Percentiles rank a stretch among this genome's conserved stretches.
Evolutionary conservation across 176 grass and related monocot genomes (phyloP).

Genomic region (Aegilops umbellulata): DNA sequence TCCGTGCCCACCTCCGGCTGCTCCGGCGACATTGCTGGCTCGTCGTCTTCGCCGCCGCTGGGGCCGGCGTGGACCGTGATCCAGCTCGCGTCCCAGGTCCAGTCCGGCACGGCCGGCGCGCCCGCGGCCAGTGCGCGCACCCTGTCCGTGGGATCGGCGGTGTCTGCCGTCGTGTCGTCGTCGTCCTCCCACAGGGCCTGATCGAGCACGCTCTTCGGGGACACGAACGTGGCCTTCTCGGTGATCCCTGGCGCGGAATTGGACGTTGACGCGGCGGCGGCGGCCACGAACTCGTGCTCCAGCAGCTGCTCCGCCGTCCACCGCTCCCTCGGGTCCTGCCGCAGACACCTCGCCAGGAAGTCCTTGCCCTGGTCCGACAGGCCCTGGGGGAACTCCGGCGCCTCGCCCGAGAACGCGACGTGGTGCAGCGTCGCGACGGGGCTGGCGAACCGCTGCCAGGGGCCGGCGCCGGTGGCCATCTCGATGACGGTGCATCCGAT

Average conservation of each 20-base stretch:
- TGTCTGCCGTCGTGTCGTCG: neutral
- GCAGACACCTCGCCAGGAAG: slow-evolving; percentile 37
- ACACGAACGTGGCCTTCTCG: neutral
- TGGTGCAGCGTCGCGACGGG: slow-evolving; percentile 41
- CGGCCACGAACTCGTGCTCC: slow-evolving; percentile 25
- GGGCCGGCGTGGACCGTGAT: slow-evolving; percentile 24
- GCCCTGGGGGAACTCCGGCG: slow-evolving; percentile 7
- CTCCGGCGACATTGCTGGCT: neutral
- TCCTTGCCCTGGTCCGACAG: slow-evolving; percentile 37
- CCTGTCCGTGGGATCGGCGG: neutral
- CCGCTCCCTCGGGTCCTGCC: slow-evolving; percentile 20
- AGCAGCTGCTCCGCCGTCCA: slow-evolving; percentile 57
- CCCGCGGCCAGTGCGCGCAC: slow-evolving; percentile 11
- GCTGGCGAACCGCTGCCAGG: slow-evolving; percentile 33
- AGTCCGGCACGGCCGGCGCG: slow-evolving; percentile 2
- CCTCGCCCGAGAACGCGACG: slow-evolving; percentile 39
- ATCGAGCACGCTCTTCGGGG: slow-evolving; percentile 48
- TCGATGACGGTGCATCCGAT: slow-evolving; percentile 51
- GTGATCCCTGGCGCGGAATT: neutral
- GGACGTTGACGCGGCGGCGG: neutral
- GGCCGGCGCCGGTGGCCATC: slow-evolving; percentile 46
- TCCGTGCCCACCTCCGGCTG: neutral
- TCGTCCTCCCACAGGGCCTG: slow-evolving; percentile 36
- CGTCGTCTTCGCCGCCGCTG: neutral
- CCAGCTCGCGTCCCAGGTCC: slow-evolving; percentile 42